Evolutionary conservation across 1,284 basidiomycete species (phyloP).

Genomic region (Pseudozyma flocculosa): DNA sequence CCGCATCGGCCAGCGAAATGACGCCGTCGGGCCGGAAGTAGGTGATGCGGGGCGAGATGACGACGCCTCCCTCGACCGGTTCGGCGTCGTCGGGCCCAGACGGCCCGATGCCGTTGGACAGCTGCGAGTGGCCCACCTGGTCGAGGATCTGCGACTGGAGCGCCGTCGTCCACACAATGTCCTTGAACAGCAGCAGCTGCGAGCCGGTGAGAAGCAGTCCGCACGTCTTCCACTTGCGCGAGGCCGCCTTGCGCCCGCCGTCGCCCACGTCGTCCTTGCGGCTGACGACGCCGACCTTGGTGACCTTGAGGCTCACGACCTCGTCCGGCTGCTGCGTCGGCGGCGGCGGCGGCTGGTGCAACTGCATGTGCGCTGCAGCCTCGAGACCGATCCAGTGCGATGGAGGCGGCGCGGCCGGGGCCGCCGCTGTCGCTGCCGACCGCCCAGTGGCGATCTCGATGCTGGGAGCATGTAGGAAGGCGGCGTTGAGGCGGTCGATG

Average conservation of each 20-base stretch:
- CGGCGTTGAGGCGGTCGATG: conserved; percentile 31
- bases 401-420: not conserved
- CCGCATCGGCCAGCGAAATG: conserved; percentile 65
- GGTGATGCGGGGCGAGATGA: conserved; percentile 64
- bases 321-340: conserved; percentile 4
- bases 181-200: conserved; percentile 88
- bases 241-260: conserved; percentile 72
- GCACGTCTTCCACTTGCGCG: conserved; percentile 85
- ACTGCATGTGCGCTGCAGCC: not conserved
- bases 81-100: conserved; percentile 10
- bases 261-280: conserved; percentile 74
- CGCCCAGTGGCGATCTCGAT: conserved; percentile 46
- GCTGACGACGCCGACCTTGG: conserved; percentile 77
- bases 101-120: conserved; percentile 25
- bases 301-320: conserved; percentile 67
- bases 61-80: conserved; percentile 44
- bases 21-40: conserved; percentile 84
- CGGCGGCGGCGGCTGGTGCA: not conserved
- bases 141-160: conserved; percentile 65
- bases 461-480: conserved; percentile 42
- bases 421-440: not conserved
- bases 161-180: conserved; percentile 68
- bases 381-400: not conserved
- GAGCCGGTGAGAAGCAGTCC: conserved; percentile 83
- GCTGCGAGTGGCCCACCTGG: conserved; percentile 34